Percentiles rank a stretch among this genome's conserved stretches.
Conservation (phyloP, 2,329 filamentous ascomycete genomes). For the Zymoseptoria passerinii region DNA sequence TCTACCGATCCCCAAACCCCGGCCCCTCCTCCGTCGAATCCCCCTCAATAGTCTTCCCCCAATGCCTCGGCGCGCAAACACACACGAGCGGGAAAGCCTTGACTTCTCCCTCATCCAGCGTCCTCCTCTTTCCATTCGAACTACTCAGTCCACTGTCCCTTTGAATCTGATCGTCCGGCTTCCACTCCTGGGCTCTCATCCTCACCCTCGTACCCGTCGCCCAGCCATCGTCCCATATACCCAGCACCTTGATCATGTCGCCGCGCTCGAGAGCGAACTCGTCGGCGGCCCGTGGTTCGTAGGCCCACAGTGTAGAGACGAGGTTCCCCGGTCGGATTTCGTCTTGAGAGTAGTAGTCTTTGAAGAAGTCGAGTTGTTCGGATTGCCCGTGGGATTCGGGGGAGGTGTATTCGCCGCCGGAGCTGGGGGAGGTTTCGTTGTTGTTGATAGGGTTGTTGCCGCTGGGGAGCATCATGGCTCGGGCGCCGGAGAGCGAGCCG, state of each 20-base stretch:
- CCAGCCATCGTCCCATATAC: slow-evolving; percentile 99
- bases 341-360: slow-evolving; percentile 96
- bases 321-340: slow-evolving; percentile 88
- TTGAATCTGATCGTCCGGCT: slow-evolving; percentile 57
- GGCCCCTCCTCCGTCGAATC: slow-evolving; percentile 43
- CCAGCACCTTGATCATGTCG: slow-evolving; percentile 96
- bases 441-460: slow-evolving; percentile 32
- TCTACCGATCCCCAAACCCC: neutral
- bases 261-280: slow-evolving; percentile 90
- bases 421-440: slow-evolving; percentile 68
- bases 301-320: slow-evolving; percentile 90
- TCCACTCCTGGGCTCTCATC: slow-evolving; percentile 83
- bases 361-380: slow-evolving; percentile 92
- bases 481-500: slow-evolving; percentile 82
- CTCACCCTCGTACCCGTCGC: slow-evolving; percentile 81
- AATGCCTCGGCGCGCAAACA: slow-evolving; percentile 89
- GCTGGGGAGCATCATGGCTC: slow-evolving; percentile 46
- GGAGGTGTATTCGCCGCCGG: slow-evolving; percentile 69
- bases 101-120: slow-evolving; percentile 59
- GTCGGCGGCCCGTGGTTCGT: slow-evolving; percentile 85
- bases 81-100: slow-evolving; percentile 97
- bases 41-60: slow-evolving; percentile 92
- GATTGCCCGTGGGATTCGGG: slow-evolving; percentile 87
- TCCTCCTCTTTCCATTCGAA: slow-evolving; percentile 43
- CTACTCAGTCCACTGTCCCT: slow-evolving; percentile 88